A percentile compares a stretch with the other conserved stretches of the same genome.
These are phyloP conservation scores for Lanmaoa pseudosensibilis DNA, from an alignment of 768 basidiomycete species.

Conservation along the genomic window DNA sequence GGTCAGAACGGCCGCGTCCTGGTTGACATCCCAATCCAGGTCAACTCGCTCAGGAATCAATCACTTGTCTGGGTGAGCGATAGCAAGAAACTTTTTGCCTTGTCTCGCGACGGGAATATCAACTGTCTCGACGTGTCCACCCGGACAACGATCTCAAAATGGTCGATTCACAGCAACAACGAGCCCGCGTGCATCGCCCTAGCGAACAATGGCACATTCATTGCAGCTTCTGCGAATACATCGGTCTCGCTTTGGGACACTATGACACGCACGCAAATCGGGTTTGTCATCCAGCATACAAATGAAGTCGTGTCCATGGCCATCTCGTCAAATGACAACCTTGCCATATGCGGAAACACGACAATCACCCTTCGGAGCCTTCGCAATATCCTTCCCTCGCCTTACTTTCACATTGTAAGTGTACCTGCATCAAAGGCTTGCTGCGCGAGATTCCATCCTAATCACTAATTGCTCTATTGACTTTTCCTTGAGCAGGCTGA, in stretches of 20 bases:
- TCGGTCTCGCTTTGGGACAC: background rate
- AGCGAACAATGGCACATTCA: background rate
- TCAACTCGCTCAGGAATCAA: too few relatives aligned
- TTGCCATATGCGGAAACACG: background rate
- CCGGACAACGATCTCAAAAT: background rate
- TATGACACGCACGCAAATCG: background rate
- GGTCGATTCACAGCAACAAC: background rate
- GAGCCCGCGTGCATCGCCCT: background rate
- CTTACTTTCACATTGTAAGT: background rate
- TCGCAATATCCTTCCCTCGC: background rate
- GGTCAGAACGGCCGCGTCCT: background rate
- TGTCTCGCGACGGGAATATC: background rate
- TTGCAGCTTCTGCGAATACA: background rate
- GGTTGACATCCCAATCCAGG: background rate
- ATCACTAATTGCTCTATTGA: background rate
- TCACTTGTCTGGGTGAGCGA: background rate
- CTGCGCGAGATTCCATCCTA: background rate
- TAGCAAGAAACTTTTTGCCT: too few relatives aligned
- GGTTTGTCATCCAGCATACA: background rate
- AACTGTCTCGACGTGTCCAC: background rate
- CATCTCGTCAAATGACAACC: background rate
- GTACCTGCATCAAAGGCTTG: too few relatives aligned
- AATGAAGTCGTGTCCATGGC: background rate
- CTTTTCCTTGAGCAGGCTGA: too few relatives aligned
- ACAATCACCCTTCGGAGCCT: background rate